phyloP scores from a whole-genome alignment of 2,329 filamentous ascomycete species.

The Ambrosiella cleistominuta region DNA sequence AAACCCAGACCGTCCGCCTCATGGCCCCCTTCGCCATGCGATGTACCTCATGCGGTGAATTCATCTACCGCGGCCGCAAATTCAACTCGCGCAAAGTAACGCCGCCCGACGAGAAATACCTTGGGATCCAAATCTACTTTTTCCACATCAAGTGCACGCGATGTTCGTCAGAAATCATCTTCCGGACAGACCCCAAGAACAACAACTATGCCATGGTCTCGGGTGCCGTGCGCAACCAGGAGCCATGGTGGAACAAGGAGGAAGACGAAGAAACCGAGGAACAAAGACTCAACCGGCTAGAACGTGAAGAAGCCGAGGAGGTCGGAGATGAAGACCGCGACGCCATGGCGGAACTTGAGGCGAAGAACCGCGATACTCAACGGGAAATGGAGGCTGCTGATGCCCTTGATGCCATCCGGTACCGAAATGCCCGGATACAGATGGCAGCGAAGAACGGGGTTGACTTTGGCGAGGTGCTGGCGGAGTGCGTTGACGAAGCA shows the following conservation, averaged over 20 bases:
- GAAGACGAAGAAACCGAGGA: constrained; percentile 68
- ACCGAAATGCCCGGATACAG: constrained; percentile 75
- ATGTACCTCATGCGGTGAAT: constrained; percentile 43
- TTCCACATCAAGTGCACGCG: constrained; percentile 74
- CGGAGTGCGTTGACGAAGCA: constrained; percentile 39
- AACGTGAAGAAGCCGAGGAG: constrained; percentile 51
- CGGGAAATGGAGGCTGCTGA: constrained; percentile 94
- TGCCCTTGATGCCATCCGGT: constrained; percentile 84
- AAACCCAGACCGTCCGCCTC: constrained; percentile 69
- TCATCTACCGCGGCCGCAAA: constrained; percentile 82
- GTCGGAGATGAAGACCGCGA: constrained; percentile 56
- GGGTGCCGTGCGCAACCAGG: constrained; percentile 83
- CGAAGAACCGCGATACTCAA: constrained; percentile 83
- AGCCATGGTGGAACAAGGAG: constrained; percentile 57
- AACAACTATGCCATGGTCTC: constrained; percentile 71
- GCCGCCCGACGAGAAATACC: constrained; percentile 71
- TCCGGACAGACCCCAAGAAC: constrained; percentile 87
- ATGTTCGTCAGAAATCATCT: constrained; percentile 74
- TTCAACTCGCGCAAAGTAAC: constrained; percentile 94
- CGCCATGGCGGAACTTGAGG: constrained; percentile 88
- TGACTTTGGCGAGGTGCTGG: constrained; percentile 36
- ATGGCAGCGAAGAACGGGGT: constrained; percentile 51
- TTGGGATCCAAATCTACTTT: constrained; percentile 69
- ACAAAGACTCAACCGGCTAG: constrained; percentile 66
- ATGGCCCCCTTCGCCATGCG: constrained; percentile 40